phyloP scores from a whole-genome alignment of 768 basidiomycete genomes.

The Tricholoma hemisulphureum region DNA sequence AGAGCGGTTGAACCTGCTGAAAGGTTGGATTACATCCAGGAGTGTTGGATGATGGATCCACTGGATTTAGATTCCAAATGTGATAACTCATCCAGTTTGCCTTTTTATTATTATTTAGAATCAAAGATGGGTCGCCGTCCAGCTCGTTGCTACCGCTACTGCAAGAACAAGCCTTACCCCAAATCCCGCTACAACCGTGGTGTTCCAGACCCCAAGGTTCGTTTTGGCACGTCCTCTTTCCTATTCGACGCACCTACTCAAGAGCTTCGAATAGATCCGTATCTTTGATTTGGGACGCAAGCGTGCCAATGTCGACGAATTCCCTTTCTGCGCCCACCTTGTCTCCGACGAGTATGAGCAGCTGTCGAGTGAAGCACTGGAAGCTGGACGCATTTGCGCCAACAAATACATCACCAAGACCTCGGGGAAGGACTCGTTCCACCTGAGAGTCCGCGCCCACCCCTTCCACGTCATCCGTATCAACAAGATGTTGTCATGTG shows the following conservation, averaged over 20 bases:
- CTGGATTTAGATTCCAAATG: neutral
- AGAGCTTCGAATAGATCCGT: conserved; percentile 66
- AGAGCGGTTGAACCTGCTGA: neutral
- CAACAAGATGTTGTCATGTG: conserved; percentile 99
- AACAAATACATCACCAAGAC: conserved; percentile 99
- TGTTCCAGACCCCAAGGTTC: conserved; percentile 92
- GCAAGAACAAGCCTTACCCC: conserved; percentile 99
- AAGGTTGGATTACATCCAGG: neutral
- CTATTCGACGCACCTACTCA: neutral
- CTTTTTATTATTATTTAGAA: too few species aligned
- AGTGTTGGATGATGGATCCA: neutral
- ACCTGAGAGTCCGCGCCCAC: conserved; percentile 93
- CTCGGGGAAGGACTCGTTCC: conserved; percentile 98
- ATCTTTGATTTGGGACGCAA: conserved; percentile 97
- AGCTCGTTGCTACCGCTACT: conserved; percentile 97
- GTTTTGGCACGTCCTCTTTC: conserved; percentile 14
- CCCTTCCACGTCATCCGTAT: conserved; percentile 99
- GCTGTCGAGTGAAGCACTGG: conserved; percentile 90
- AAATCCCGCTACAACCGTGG: conserved; percentile 97
- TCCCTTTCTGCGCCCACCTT: conserved; percentile 95
- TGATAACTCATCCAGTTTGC: too few species aligned
- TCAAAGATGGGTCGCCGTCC: conserved; percentile 94
- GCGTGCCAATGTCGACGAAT: conserved; percentile 95
- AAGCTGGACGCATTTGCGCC: conserved; percentile 98
- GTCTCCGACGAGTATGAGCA: conserved; percentile 99